Conservation (phyloP, 2,329 filamentous ascomycete genomes). For the Fusarium protoensiforme region DNA sequence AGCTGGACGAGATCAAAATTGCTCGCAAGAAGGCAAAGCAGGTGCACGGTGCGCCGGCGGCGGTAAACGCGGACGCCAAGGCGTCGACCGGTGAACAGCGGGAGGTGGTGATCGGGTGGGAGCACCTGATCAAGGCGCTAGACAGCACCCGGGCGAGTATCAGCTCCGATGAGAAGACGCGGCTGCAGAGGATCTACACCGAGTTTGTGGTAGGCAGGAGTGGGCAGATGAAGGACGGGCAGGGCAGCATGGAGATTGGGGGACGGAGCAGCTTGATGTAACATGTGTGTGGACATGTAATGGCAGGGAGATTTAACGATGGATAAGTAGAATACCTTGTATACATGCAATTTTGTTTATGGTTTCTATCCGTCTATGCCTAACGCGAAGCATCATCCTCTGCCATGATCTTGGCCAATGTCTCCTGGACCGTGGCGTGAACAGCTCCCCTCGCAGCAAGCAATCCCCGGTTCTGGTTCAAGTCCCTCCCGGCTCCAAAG, state of each 20-base stretch:
- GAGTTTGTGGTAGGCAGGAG: slow-evolving; percentile 95
- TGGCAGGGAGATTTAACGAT: not conserved
- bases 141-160: slow-evolving; percentile 85
- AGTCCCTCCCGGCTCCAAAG: slow-evolving; percentile 49
- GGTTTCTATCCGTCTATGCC: not conserved
- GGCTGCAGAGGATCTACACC: slow-evolving; percentile 83
- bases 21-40: slow-evolving; percentile 65
- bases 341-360: not conserved
- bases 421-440: slow-evolving; percentile 54
- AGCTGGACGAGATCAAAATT: slow-evolving; percentile 82
- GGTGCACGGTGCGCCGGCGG: slow-evolving; percentile 42
- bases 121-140: slow-evolving; percentile 83
- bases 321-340: not conserved
- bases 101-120: slow-evolving; percentile 87
- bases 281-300: slow-evolving; percentile 13
- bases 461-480: slow-evolving; percentile 49
- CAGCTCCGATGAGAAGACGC: slow-evolving; percentile 77
- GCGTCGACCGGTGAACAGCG: slow-evolving; percentile 53
- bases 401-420: slow-evolving; percentile 35
- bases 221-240: slow-evolving; percentile 94
- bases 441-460: slow-evolving; percentile 57
- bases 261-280: slow-evolving; percentile 95
- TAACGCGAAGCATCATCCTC: slow-evolving; percentile 23
- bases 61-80: slow-evolving; percentile 41
- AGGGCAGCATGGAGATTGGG: slow-evolving; percentile 91